phyloP scores from a whole-genome alignment of 805 yeast species.

The Hanseniaspora jakobsenii region DNA sequence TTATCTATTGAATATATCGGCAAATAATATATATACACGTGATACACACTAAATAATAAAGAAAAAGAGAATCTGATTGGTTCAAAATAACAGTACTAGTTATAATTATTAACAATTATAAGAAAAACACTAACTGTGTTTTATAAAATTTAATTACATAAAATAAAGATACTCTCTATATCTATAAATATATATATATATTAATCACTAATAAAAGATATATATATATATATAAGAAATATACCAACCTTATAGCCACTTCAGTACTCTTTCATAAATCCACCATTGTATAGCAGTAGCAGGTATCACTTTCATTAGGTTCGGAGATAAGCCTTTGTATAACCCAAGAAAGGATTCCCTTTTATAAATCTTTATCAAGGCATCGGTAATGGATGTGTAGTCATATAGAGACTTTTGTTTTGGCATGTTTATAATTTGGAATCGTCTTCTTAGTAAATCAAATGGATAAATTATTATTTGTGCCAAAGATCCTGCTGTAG shows the following conservation, averaged over 20 bases:
- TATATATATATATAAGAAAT: no score
- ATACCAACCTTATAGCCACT: not conserved
- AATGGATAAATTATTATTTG: conserved; percentile 87
- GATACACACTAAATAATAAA: no score
- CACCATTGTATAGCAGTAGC: conserved; percentile 95
- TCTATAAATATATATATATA: no score
- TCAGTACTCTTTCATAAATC: conserved; percentile 56
- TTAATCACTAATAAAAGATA: no score
- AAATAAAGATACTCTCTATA: no score
- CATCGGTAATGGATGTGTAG: conserved; percentile 65
- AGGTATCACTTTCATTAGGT: conserved; percentile 80
- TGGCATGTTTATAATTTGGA: conserved; percentile 81
- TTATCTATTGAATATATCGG: no score
- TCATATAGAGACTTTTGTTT: conserved; percentile 61
- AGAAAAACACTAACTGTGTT: no score
- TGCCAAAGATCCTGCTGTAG: conserved; percentile 76
- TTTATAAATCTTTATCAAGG: conserved; percentile 53
- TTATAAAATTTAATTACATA: no score
- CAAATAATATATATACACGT: no score
- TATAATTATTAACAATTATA: no score
- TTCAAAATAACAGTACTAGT: no score
- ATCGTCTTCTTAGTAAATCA: conserved; percentile 76
- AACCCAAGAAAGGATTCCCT: conserved; percentile 65
- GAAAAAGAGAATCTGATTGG: no score
- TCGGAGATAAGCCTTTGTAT: conserved; percentile 65